Conservation (phyloP, 179 eudicot species). For the Beta corolliflora region DNA sequence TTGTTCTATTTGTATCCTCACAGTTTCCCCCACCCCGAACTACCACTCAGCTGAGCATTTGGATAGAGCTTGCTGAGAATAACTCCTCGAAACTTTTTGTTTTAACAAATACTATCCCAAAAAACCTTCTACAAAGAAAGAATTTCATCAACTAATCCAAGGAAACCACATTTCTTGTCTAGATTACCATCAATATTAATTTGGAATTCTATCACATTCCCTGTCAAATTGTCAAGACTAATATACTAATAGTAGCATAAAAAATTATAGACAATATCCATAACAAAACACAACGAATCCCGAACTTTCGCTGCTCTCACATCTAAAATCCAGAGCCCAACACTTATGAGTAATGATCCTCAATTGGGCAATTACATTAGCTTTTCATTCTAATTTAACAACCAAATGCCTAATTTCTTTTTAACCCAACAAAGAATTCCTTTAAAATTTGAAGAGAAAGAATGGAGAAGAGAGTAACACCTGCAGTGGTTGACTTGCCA, state of each 20-base stretch:
- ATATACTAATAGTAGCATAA: background rate
- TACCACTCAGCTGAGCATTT: no score
- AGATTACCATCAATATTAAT: no score
- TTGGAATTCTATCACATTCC: background rate
- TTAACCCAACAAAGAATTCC: background rate
- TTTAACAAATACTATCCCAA: no score
- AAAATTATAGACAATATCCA: background rate
- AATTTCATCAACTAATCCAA: no score
- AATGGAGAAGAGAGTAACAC: conserved; percentile 29
- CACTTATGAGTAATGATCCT: background rate
- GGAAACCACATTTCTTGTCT: no score
- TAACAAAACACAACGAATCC: background rate
- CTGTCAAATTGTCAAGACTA: background rate
- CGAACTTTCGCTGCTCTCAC: background rate
- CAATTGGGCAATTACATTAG: background rate
- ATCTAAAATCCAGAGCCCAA: background rate
- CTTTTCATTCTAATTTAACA: background rate
- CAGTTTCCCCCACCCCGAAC: no score
- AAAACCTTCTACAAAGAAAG: no score
- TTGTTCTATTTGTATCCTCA: no score
- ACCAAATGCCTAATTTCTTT: background rate
- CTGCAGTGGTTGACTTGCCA: conserved; percentile 83
- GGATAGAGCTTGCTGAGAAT: no score
- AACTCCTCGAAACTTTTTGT: no score
- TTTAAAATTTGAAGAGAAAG: background rate